Percentiles rank a stretch among this genome's conserved stretches.
phyloP scores from a whole-genome alignment of 768 basidiomycete species.

The Hygrocybe punicea region DNA sequence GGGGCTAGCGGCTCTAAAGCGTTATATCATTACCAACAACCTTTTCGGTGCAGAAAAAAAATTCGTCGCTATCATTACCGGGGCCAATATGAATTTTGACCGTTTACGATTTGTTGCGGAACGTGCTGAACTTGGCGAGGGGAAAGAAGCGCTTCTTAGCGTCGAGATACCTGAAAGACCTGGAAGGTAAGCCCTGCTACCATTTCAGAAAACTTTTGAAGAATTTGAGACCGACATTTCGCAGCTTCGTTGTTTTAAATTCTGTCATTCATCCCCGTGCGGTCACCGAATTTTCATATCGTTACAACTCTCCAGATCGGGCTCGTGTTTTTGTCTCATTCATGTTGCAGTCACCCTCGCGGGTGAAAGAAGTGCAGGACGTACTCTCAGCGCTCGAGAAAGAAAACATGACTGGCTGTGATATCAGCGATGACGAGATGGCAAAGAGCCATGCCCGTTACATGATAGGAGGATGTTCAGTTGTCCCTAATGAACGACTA shows the following conservation, averaged over 20 bases:
- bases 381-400: constrained; percentile 62
- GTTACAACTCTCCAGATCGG: constrained; percentile 66
- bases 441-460: constrained; percentile 94
- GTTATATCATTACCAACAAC: constrained; percentile 75
- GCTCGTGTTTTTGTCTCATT: constrained; percentile 93
- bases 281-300: constrained; percentile 94
- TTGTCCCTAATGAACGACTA: constrained; percentile 79
- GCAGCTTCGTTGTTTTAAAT: constrained; percentile 84
- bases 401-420: constrained; percentile 75
- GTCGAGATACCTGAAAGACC: constrained; percentile 93
- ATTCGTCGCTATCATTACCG: constrained; percentile 90
- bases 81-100: constrained; percentile 99
- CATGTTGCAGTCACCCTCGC: constrained; percentile 61
- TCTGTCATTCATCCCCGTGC: constrained; percentile 84
- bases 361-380: constrained; percentile 58
- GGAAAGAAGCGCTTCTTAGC: constrained; percentile 87
- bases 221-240: constrained; percentile 1
- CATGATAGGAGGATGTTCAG: constrained; percentile 83
- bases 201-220: not conserved
- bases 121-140: constrained; percentile 95
- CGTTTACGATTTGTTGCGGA: constrained; percentile 97
- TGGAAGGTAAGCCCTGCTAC: constrained; percentile 61
- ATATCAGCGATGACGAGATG: constrained; percentile 93
- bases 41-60: constrained; percentile 80
- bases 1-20: constrained; percentile 87